Evolutionary conservation across 2,329 filamentous ascomycete species (phyloP), one percentile per base, ranked within the genome.

Genomic region (Pseudocercospora macadamiae): DNA sequence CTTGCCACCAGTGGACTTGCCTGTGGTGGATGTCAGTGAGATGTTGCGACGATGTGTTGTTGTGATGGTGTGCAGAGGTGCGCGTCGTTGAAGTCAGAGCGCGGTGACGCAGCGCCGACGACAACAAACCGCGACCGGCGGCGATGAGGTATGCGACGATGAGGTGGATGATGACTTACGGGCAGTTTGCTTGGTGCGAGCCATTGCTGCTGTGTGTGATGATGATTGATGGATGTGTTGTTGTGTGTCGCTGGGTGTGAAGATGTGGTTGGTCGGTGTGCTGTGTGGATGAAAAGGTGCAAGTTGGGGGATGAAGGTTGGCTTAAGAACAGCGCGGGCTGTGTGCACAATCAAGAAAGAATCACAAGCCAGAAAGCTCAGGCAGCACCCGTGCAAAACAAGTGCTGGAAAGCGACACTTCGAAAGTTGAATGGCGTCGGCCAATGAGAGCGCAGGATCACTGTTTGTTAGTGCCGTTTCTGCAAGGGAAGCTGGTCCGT

Each of bases 1-100:
- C 80, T 88, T 88, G 82, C 85, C 85, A 86, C 85, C 85, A 77
- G 85, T 87, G 76, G 84, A 86, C 82, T 96, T 89, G 79, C 86
- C 85, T 86, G 73, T 77, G 61, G 59, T 60, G 60, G 59, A n/a
- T n/a, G 61, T 55, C 70, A 73, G 78, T 70, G 75, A 71, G 57
- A 57, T 61, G 58, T 51, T 65, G 60, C 59, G 62, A 51, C 53
- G 55, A 59, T 37, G 57, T 59, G 36, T 53, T 51, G 58, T 23
- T 45, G 51, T 68, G 61, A 64, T 61, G 60, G 37, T 54, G 62
- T 45, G 66, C 56, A 58, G 60, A 60, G 53, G 58, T n/a, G n/a
- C n/a, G n/a, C n/a, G n/a, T n/a, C n/a, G n/a, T n/a, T n/a, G n/a
- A n/a, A n/a, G n/a, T n/a, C n/a, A n/a, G n/a, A n/a, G n/a, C n/a